Conservation (phyloP, 345 rosid genomes). For the Aquilaria sinensis region DNA sequence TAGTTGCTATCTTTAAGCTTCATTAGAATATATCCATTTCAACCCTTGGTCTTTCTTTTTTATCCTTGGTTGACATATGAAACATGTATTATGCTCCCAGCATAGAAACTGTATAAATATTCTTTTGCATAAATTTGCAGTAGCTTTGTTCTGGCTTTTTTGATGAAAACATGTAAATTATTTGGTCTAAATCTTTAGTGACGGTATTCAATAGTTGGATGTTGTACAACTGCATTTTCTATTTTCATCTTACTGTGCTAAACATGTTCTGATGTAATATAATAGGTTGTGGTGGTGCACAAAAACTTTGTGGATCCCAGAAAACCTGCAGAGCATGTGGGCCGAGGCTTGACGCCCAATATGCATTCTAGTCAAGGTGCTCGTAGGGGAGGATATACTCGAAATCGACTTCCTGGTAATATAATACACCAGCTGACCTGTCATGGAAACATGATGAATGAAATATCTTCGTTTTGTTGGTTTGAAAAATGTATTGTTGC, state of each 20-base stretch:
- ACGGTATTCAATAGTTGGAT: neutral
- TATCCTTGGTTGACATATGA: no score
- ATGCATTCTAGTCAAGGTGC: slow-evolving; percentile 31
- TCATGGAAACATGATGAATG: slow-evolving; percentile 3
- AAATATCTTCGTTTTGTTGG: no score
- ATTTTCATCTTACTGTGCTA: neutral
- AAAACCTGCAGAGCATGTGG: slow-evolving; percentile 30
- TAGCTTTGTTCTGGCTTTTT: no score
- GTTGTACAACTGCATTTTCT: neutral
- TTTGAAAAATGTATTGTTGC: no score
- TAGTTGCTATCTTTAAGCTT: no score
- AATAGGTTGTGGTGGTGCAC: slow-evolving; percentile 36
- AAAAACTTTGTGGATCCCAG: slow-evolving; percentile 31
- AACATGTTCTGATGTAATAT: slow-evolving; percentile 12
- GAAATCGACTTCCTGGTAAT: slow-evolving; percentile 32
- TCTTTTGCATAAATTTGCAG: no score
- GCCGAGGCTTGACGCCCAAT: slow-evolving; percentile 24
- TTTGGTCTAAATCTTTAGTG: no score
- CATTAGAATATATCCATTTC: no score
- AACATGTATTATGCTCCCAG: no score
- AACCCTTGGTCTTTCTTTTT: no score
- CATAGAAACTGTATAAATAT: no score
- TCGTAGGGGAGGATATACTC: slow-evolving; percentile 42
- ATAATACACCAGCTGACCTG: neutral
- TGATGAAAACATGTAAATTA: no score